Evolutionary conservation across 2,329 filamentous ascomycete species (phyloP).

Genomic region (Talaromyces sp.): DNA sequence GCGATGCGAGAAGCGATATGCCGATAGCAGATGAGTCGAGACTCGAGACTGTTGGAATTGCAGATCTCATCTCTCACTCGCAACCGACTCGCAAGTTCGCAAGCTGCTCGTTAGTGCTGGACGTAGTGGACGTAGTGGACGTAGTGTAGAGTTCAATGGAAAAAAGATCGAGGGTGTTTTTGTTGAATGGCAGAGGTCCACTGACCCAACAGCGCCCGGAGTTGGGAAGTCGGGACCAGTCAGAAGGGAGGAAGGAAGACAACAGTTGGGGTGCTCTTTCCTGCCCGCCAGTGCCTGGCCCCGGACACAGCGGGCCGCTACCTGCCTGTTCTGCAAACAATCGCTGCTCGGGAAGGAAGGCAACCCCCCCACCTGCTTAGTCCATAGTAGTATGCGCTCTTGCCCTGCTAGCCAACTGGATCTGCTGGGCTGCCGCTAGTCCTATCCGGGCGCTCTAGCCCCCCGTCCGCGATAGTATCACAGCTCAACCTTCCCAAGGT

Average conservation of each 20-base stretch:
- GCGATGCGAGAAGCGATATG: neutral
- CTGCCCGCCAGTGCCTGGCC: neutral
- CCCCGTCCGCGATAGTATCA: neutral
- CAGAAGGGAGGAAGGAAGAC: neutral
- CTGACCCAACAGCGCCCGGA: conserved; percentile 7
- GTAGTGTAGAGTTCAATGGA: neutral
- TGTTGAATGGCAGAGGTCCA: conserved; percentile 1
- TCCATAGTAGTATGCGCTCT: neutral
- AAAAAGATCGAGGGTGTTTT: conserved; percentile 9
- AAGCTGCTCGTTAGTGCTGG: neutral
- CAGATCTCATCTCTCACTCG: conserved; percentile 1
- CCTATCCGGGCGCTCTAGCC: neutral
- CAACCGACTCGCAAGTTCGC: neutral
- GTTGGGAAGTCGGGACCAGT: conserved; percentile 1
- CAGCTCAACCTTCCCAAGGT: conserved; percentile 5
- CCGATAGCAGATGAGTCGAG: neutral
- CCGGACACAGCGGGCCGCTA: conserved; percentile 12
- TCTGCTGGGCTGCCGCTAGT: conserved; percentile 1
- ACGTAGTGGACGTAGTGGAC: neutral
- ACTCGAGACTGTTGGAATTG: neutral
- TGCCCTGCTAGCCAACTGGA: neutral
- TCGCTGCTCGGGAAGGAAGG: neutral
- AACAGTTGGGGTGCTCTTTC: conserved; percentile 11
- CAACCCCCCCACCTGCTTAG: neutral
- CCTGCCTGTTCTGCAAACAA: conserved; percentile 1